phyloP scores from a whole-genome alignment of 768 basidiomycete species.

The Termitomyces sp. region DNA sequence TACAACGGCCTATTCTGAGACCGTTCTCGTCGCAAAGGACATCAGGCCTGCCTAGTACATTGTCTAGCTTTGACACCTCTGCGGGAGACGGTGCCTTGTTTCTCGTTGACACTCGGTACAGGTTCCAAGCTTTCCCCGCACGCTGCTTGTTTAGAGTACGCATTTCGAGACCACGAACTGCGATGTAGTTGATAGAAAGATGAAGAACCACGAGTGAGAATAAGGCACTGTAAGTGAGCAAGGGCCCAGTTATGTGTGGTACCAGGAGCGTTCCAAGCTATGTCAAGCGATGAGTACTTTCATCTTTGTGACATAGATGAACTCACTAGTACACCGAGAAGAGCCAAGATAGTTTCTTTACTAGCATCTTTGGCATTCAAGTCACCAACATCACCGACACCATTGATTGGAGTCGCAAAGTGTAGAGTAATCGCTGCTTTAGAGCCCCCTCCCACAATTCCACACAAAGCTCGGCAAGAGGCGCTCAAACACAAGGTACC shows the following conservation, averaged over 20 bases:
- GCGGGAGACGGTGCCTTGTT: conserved; percentile 24
- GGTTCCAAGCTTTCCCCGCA: conserved; percentile 44
- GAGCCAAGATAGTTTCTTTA: conserved; percentile 64
- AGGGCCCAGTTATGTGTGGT: conserved; percentile 43
- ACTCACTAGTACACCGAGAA: conserved; percentile 63
- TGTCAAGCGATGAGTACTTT: background rate
- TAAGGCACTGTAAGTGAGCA: conserved; percentile 45
- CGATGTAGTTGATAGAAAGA: conserved; percentile 53
- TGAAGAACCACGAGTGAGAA: conserved; percentile 49
- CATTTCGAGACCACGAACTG: conserved; percentile 51
- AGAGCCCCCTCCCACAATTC: conserved; percentile 62
- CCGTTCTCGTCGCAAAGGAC: conserved; percentile 32
- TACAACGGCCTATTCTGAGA: conserved; percentile 35
- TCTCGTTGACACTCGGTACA: conserved; percentile 24
- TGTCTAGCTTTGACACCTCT: conserved; percentile 36
- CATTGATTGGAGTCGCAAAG: conserved; percentile 46
- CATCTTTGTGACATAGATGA: background rate
- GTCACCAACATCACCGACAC: conserved; percentile 62
- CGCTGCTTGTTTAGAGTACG: conserved; percentile 59
- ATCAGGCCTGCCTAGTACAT: conserved; percentile 36
- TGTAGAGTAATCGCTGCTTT: conserved; percentile 67
- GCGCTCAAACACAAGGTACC: conserved; percentile 54
- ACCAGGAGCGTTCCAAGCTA: conserved; percentile 60
- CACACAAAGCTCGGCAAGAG: conserved; percentile 51
- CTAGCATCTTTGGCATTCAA: conserved; percentile 69